Evolutionary conservation across 2,329 filamentous ascomycete species (phyloP).

Genomic region (Claviceps sp.): DNA sequence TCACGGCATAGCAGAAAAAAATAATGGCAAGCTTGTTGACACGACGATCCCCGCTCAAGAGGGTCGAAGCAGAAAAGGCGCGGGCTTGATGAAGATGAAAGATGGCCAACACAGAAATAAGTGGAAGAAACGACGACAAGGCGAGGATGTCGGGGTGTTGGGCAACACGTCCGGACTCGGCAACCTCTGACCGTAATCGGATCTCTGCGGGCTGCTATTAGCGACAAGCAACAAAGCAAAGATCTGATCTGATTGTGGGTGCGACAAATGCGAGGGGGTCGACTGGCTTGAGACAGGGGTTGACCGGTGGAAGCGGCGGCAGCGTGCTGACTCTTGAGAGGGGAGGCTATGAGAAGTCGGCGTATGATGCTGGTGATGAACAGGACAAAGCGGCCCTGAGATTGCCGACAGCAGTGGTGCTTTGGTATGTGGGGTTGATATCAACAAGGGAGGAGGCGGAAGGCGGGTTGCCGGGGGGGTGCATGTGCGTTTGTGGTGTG

Average conservation of each 20-base stretch:
- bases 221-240: neutral
- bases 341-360: neutral
- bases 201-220: neutral
- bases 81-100: neutral
- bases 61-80: slow-evolving; percentile 32
- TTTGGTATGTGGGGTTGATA: neutral
- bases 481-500: neutral
- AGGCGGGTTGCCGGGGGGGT: neutral
- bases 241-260: neutral
- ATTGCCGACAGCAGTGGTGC: neutral
- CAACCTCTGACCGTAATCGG: too few relatives aligned
- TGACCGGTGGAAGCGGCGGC: neutral
- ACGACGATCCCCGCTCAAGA: slow-evolving; percentile 30
- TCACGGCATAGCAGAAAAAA: slow-evolving; percentile 30
- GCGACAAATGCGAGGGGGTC: slow-evolving; percentile 9
- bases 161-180: neutral
- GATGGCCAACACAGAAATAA: neutral
- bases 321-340: neutral
- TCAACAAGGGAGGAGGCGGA: neutral
- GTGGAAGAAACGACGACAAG: neutral
- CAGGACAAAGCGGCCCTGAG: neutral
- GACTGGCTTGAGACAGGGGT: slow-evolving; percentile 7
- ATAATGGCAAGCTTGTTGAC: slow-evolving; percentile 19
- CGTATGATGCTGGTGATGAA: neutral
- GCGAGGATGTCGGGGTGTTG: too few relatives aligned